Percentiles rank a stretch among this genome's conserved stretches.
These are phyloP conservation scores for Diaporthe velutina DNA, from an alignment of 2,329 filamentous ascomycete species.

Conservation along the genomic window DNA sequence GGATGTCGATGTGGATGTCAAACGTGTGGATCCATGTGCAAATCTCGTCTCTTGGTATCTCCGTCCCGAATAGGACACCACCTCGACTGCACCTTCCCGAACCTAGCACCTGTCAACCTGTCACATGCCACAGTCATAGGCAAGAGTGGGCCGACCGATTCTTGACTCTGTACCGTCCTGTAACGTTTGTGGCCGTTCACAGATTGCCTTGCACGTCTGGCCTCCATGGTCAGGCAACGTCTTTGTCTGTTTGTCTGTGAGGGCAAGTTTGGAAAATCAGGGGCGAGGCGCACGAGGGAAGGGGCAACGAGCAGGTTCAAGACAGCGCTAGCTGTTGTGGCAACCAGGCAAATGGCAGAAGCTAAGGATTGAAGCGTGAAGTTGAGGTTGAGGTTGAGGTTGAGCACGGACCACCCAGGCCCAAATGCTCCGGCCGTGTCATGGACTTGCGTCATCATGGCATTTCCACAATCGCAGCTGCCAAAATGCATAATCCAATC, in stretches of 20 bases:
- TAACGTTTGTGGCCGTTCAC: not conserved
- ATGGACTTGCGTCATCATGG: conserved; percentile 11
- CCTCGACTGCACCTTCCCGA: not conserved
- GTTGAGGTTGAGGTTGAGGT: not conserved
- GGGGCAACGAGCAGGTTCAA: not conserved
- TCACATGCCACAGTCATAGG: not conserved
- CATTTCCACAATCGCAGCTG: conserved; percentile 17
- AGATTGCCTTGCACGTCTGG: not conserved
- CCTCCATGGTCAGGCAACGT: not conserved
- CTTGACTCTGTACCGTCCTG: not conserved
- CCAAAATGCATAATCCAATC: not conserved
- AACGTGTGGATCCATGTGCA: not conserved
- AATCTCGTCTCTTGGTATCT: not conserved
- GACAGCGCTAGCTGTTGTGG: not conserved
- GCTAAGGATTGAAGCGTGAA: not conserved
- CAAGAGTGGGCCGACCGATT: not conserved
- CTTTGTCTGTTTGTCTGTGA: not conserved
- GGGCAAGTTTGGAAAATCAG: not conserved
- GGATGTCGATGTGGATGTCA: not conserved
- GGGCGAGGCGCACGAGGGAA: not conserved
- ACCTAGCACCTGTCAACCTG: too few species aligned
- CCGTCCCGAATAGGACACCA: not conserved
- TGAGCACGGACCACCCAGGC: conserved; percentile 14
- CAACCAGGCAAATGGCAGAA: not conserved
- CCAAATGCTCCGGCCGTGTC: conserved; percentile 12